Evolutionary conservation across 805 yeast genomes (phyloP), one percentile per base, ranked within the genome.

Genomic region (Myxozyma monticola): DNA sequence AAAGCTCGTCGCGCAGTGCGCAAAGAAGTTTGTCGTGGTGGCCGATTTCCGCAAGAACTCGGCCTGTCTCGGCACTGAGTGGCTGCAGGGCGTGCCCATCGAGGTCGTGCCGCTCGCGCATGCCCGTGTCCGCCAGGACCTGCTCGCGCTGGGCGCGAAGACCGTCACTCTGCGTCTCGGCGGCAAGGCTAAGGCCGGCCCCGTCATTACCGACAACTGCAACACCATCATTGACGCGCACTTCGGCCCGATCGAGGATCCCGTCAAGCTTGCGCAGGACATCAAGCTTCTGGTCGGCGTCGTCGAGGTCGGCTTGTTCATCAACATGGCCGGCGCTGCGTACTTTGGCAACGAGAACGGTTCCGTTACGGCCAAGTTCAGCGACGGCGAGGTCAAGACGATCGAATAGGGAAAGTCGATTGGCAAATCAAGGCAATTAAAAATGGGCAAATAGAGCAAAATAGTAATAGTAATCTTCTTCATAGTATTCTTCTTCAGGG

Each of bases 21-120:
- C 96, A 2, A 72, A 78, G 51, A 78, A 77, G 61, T 89, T 91
- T 64, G 74, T 93, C 24, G 76, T 91, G 18, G 97, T 93, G 44
- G 99, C 98, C 5, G 99, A 93, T 69, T 84, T 80, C 66, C 76
- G 96, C 64, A 93, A 93, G 71, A 83, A 80, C 64, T 81, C 95
- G 18, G 75, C 79, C 21, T 65, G 74, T 30, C 76, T 93, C 60
- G 98, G 99, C 31, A 74, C 78, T 24, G 74, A 76, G 33, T 93
- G 99, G 99, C 77, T 70, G 33, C 82, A 86, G 64, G 98, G 98
- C 53, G 84, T 93, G 10, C 99, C 99, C 14, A 85, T 93, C 60
- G 99, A 93, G 69, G 87, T 93, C 42, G 93, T 93, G 20, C 97
- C 97, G 41, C 78, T 80, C 54, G 84, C 98, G 1, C 87, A 85